A percentile compares a stretch with the other conserved stretches of the same genome.
These are phyloP conservation scores for Ceratonia siliqua DNA, from an alignment of 306 rosid species.

Conservation along the genomic window DNA sequence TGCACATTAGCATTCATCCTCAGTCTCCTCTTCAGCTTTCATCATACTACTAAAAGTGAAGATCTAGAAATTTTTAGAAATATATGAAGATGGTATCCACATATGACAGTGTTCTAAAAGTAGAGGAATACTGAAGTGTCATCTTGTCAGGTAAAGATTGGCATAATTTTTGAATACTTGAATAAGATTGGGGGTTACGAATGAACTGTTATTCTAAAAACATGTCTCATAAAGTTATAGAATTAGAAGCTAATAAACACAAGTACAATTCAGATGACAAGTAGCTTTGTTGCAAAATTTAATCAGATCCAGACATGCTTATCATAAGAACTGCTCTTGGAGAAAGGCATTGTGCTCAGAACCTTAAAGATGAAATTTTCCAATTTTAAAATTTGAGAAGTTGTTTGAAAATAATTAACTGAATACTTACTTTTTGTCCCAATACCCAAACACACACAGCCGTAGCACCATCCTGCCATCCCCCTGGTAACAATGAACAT, in stretches of 20 bases:
- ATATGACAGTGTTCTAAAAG: background rate
- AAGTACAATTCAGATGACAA: background rate
- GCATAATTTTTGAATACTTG: background rate
- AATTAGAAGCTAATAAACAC: background rate
- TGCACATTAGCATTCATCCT: background rate
- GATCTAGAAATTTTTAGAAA: background rate
- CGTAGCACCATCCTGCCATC: conserved; percentile 96
- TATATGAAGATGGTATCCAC: background rate
- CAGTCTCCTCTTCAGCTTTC: background rate
- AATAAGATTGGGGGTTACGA: background rate
- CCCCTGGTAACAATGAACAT: conserved; percentile 54
- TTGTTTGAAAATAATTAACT: background rate
- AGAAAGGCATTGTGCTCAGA: background rate
- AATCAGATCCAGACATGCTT: background rate
- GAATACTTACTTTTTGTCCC: conserved; percentile 70
- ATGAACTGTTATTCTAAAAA: background rate
- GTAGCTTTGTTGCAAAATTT: background rate
- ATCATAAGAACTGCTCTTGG: background rate
- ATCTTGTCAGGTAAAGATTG: background rate
- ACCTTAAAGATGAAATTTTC: background rate
- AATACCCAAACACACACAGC: conserved; percentile 86
- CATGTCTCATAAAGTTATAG: background rate
- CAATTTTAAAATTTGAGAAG: background rate
- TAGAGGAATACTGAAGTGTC: background rate
- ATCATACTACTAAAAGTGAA: background rate